Percentiles rank a stretch among this genome's conserved stretches.
Conservation (phyloP, 2,329 filamentous ascomycete species). For the Claviceps monticola region DNA sequence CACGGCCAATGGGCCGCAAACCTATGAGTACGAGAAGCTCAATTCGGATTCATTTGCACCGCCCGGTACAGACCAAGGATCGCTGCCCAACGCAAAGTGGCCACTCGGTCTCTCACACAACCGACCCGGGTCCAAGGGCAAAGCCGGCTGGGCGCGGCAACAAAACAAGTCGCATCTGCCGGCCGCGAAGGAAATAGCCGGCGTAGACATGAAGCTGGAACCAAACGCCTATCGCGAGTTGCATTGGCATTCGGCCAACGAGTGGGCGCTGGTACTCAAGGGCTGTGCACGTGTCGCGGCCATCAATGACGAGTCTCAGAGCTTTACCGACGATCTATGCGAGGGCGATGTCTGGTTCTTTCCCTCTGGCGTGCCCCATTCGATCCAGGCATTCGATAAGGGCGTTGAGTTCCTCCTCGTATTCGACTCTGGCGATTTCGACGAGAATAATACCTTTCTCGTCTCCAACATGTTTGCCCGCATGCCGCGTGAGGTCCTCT, state of each 20-base stretch:
- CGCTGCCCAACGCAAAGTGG: slow-evolving; percentile 36
- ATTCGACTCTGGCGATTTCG: slow-evolving; percentile 44
- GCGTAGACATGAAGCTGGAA: slow-evolving; percentile 45
- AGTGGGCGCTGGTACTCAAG: slow-evolving; percentile 40
- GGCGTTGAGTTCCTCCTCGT: slow-evolving; percentile 46
- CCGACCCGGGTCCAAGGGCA: slow-evolving; percentile 26
- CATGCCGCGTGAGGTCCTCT: slow-evolving; percentile 37
- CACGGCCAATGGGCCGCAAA: slow-evolving; percentile 38
- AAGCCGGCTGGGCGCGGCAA: slow-evolving; percentile 39
- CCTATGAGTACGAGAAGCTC: slow-evolving; percentile 34
- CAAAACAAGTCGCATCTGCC: slow-evolving; percentile 39
- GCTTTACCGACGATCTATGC: slow-evolving; percentile 32
- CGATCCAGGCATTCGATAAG: slow-evolving; percentile 38
- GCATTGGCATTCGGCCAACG: slow-evolving; percentile 44
- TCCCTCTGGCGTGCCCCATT: slow-evolving; percentile 34
- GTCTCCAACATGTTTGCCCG: slow-evolving; percentile 37
- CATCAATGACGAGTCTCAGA: slow-evolving; percentile 36
- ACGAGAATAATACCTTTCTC: slow-evolving; percentile 46
- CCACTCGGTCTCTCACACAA: slow-evolving; percentile 38
- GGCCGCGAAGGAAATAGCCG: slow-evolving; percentile 35
- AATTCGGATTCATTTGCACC: slow-evolving; percentile 41
- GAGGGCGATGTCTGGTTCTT: slow-evolving; percentile 24
- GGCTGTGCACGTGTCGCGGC: slow-evolving; percentile 37
- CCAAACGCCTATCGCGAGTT: slow-evolving; percentile 46
- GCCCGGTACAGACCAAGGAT: slow-evolving; percentile 36